Evolutionary conservation across 225 moss, liverwort and hornwort species (phyloP).

Genomic region (Straminergon stramineum): DNA sequence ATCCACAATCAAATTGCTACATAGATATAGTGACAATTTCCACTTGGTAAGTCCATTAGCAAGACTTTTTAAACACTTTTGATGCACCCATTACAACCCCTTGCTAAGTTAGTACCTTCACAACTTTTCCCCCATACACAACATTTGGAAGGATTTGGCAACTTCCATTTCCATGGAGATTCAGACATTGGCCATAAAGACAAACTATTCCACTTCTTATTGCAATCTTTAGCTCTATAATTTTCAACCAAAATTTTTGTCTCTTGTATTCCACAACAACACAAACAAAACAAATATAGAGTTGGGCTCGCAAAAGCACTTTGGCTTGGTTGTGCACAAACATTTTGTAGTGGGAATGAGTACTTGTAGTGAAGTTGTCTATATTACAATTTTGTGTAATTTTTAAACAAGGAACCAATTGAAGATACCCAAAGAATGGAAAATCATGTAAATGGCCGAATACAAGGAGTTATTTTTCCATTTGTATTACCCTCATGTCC

Average conservation of each 20-base stretch:
- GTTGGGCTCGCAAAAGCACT: accelerated
- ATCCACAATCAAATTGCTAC: background rate
- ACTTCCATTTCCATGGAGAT: background rate
- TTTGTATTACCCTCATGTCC: background rate
- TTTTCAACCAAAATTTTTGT: accelerated
- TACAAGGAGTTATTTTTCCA: background rate
- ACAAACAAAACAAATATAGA: background rate
- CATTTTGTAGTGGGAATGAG: accelerated
- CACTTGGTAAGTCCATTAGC: background rate
- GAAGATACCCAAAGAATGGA: background rate
- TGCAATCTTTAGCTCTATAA: background rate
- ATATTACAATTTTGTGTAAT: background rate
- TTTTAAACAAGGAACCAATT: background rate
- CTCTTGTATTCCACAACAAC: accelerated
- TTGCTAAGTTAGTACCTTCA: accelerated
- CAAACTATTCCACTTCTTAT: no score
- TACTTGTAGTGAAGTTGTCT: accelerated
- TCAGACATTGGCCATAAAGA: accelerated
- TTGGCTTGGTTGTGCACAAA: background rate
- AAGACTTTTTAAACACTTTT: background rate
- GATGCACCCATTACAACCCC: accelerated
- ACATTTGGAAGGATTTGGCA: background rate
- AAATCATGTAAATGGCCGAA: background rate
- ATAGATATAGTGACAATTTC: background rate
- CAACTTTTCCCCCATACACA: accelerated